phyloP scores from a whole-genome alignment of 1,284 basidiomycete genomes.

The Phellopilus nigrolimitatus region DNA sequence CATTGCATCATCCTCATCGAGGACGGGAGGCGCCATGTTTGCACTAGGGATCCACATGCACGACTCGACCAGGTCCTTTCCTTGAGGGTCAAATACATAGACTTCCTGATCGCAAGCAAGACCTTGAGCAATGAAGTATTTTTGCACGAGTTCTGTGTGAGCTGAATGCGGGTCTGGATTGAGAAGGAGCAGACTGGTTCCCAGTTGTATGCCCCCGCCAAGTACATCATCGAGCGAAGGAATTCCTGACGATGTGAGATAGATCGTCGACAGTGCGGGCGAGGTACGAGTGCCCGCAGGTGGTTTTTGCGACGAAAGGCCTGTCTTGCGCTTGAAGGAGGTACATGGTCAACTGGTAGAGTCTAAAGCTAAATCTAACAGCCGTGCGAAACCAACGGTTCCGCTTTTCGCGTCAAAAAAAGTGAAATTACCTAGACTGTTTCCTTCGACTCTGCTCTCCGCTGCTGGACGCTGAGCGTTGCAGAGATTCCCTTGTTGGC shows the following conservation, averaged over 20 bases:
- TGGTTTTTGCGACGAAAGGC: conserved; percentile 30
- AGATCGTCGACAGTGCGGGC: conserved; percentile 54
- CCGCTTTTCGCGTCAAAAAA: not conserved
- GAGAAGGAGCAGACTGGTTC: conserved; percentile 67
- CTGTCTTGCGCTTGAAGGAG: conserved; percentile 75
- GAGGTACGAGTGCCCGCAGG: conserved; percentile 62
- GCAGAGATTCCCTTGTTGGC: no score
- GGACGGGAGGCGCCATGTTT: conserved; percentile 19
- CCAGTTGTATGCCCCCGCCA: conserved; percentile 88
- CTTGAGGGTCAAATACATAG: conserved; percentile 61
- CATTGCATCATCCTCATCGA: conserved; percentile 37
- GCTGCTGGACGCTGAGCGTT: not conserved
- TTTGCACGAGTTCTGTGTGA: conserved; percentile 82
- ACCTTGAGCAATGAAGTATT: conserved; percentile 88
- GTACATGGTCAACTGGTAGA: conserved; percentile 53
- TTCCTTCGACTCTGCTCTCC: not conserved
- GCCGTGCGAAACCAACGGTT: not conserved
- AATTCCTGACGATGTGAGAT: conserved; percentile 82
- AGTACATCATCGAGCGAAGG: conserved; percentile 95
- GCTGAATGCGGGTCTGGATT: conserved; percentile 82
- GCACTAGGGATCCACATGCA: conserved; percentile 65
- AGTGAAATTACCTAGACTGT: not conserved
- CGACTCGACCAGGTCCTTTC: conserved; percentile 52
- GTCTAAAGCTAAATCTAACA: conserved; percentile 1
- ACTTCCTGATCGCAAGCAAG: conserved; percentile 67